Evolutionary conservation across 768 basidiomycete genomes (phyloP), one percentile per base, ranked within the genome.

Genomic region (Tulasnella sp.): DNA sequence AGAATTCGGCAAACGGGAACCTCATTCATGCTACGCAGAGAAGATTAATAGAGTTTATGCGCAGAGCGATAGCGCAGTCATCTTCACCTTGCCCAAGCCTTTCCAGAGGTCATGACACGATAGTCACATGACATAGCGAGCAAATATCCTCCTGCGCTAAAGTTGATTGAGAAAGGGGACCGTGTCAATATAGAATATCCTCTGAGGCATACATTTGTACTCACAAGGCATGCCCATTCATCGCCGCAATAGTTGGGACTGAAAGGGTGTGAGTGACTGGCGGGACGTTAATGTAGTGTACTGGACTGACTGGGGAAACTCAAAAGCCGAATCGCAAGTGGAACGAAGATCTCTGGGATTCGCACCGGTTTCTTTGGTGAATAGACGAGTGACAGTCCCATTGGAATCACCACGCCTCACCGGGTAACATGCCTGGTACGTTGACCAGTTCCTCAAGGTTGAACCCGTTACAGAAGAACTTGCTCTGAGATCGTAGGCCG

Each of bases 401-500:
- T 7, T 7, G 34, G 34, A 38, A 38, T 38, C 7, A 38, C 7
- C 34, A 15, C 34, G 15, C 15, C 34, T 38, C 34, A 38, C 34
- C 38, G 42, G 27, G 45, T 26, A 62, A 19, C n/a, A 32, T 8
- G 21, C 58, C 58, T 21, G 58, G 58, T 8, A 47, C 49, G 29
- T 38, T 69, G 27, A 73, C 67, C 4, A 78, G 72, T 41, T 74
- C 78, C 3, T 73, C 75, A 63, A 79, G 83, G 67, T 85, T 81
- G 62, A 91, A 79, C 0, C 85, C 85, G 42, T 45, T 26, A 56
- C 47, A 49, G 71, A 92, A 92, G 76, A 89, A 92, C 70, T 90
- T 92, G 70, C 89, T 81, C 69, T 92, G 88, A 61, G 77, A 75
- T 63, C 75, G 76, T 61, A 79, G 80, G 2, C 89, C 88, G 5